phyloP scores from a whole-genome alignment of 2,329 filamentous ascomycete species.

The Penicillium sp. region DNA sequence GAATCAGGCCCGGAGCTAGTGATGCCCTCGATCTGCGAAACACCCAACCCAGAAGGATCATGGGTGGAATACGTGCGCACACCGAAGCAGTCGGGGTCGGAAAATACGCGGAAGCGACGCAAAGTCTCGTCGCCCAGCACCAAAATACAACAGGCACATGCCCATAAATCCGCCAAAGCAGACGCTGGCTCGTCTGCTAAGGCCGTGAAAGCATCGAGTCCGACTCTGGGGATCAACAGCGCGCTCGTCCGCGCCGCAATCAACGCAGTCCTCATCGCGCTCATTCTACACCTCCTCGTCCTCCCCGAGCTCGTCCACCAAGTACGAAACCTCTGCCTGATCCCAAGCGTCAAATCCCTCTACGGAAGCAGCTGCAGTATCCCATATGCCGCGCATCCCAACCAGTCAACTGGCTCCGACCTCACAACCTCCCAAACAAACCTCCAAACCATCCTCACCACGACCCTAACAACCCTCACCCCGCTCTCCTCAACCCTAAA shows the following conservation, averaged over 20 bases:
- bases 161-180: neutral
- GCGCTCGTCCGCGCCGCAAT: constrained; percentile 19
- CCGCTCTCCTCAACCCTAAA: constrained; percentile 30
- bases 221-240: constrained; percentile 1
- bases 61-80: constrained; percentile 33
- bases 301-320: constrained; percentile 40
- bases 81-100: constrained; percentile 9
- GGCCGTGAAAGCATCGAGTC: constrained; percentile 1
- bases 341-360: constrained; percentile 25
- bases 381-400: constrained; percentile 13
- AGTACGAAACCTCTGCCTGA: constrained; percentile 30
- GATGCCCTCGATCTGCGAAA: constrained; percentile 44
- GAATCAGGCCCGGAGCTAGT: constrained; percentile 41
- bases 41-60: constrained; percentile 34
- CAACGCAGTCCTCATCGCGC: constrained; percentile 31
- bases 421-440: constrained; percentile 24
- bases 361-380: constrained; percentile 34
- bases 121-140: constrained; percentile 11
- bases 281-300: constrained; percentile 36
- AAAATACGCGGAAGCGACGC: constrained; percentile 26
- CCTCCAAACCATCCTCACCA: constrained; percentile 34
- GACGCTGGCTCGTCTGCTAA: constrained; percentile 11
- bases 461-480: constrained; percentile 29
- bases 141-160: constrained; percentile 3
- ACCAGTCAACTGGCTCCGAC: constrained; percentile 5